These are phyloP conservation scores for Orychophragmus violaceus DNA, from an alignment of 345 rosid genomes.

Conservation along the genomic window DNA sequence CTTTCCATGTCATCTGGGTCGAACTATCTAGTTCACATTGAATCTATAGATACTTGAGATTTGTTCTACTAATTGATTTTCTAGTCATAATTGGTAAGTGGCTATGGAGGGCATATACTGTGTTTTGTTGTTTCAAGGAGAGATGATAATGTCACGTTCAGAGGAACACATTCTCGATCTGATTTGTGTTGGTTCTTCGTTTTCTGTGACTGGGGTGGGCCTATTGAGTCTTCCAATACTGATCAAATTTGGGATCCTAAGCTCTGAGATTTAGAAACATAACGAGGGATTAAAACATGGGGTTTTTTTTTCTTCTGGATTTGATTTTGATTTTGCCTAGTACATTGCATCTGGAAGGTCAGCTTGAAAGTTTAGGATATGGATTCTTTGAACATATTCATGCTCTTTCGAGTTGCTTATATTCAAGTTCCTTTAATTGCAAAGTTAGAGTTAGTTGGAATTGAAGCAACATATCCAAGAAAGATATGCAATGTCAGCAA, in stretches of 20 bases:
- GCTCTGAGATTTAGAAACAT: not conserved
- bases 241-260: constrained; percentile 13
- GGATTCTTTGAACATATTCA: constrained; percentile 10
- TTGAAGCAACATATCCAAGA: constrained; percentile 20
- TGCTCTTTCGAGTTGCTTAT: not conserved
- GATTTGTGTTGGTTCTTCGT: not conserved
- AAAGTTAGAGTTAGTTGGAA: not conserved
- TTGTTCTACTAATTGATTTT: not conserved
- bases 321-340: too few species aligned
- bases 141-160: not conserved
- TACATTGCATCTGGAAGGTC: constrained; percentile 12
- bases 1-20: not conserved
- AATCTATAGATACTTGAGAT: not conserved
- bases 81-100: not conserved
- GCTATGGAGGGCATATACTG: not conserved
- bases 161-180: not conserved
- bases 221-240: not conserved
- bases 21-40: not conserved
- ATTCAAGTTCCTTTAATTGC: not conserved
- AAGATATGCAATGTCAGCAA: constrained; percentile 11
- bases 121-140: not conserved
- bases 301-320: too few species aligned
- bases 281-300: too few species aligned
- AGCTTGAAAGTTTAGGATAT: not conserved
- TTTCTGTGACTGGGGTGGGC: not conserved